Conservation (phyloP, 129 eudicot species). For the Saposhnikovia divaricata region DNA sequence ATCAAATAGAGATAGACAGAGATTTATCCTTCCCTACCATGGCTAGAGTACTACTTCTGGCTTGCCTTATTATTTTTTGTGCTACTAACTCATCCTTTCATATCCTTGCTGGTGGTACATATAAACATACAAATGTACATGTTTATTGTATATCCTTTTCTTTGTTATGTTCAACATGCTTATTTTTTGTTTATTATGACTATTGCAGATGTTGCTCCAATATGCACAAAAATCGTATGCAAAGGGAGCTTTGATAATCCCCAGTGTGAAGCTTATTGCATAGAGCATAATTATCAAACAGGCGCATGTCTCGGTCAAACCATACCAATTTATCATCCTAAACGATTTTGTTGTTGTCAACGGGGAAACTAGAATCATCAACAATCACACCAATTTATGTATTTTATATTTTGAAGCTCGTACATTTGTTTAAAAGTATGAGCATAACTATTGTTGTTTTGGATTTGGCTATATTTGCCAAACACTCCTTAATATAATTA, state of each 20-base stretch:
- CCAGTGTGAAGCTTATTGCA: not conserved
- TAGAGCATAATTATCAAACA: not conserved
- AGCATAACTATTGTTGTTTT: no score
- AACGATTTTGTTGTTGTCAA: not conserved
- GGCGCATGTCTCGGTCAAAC: not conserved
- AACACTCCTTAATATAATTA: no score
- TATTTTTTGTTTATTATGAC: no score
- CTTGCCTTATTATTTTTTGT: not conserved
- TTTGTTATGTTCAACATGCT: not conserved
- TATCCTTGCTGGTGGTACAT: not conserved
- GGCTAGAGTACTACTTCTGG: not conserved
- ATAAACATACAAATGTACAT: not conserved
- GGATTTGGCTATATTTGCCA: no score
- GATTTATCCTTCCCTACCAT: not conserved
- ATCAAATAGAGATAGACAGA: no score
- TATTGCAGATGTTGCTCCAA: not conserved
- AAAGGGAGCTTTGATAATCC: not conserved
- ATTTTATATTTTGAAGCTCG: no score
- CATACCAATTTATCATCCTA: not conserved
- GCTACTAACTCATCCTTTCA: not conserved
- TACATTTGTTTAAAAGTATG: no score
- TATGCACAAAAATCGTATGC: not conserved
- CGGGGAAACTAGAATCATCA: not conserved
- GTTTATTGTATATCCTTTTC: no score
- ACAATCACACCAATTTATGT: no score